Percentiles rank a stretch among this genome's conserved stretches.
These are phyloP conservation scores for Suillus variegatus DNA, from an alignment of 768 basidiomycete species.

Conservation along the genomic window DNA sequence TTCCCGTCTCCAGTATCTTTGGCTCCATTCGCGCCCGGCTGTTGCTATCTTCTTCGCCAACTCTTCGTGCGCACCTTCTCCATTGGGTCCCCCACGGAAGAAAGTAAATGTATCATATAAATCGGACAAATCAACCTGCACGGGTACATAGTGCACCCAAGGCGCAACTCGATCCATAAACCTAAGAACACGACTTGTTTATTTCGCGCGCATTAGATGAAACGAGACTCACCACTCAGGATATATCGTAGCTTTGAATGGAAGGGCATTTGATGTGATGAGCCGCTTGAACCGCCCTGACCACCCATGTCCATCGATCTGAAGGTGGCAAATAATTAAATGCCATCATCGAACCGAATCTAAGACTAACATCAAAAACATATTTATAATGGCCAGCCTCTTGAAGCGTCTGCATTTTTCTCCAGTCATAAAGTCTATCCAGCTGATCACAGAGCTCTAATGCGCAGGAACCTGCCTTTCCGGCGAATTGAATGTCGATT, in stretches of 20 bases:
- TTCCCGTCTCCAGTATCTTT: slow-evolving; percentile 57
- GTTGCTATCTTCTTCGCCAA: slow-evolving; percentile 57
- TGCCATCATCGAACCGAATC: not conserved
- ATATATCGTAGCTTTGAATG: slow-evolving; percentile 73
- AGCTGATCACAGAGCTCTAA: slow-evolving; percentile 45
- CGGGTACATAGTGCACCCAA: slow-evolving; percentile 77
- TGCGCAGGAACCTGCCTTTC: slow-evolving; percentile 16
- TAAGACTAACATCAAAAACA: slow-evolving; percentile 51
- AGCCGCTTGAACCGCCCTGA: slow-evolving; percentile 69
- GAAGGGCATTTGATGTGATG: slow-evolving; percentile 58
- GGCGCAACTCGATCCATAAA: slow-evolving; percentile 58
- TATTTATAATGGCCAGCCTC: slow-evolving; percentile 64
- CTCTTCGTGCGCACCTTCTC: slow-evolving; percentile 60
- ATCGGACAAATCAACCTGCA: slow-evolving; percentile 65
- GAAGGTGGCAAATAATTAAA: not conserved
- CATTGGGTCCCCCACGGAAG: slow-evolving; percentile 64
- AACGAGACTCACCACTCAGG: slow-evolving; percentile 60
- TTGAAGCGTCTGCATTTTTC: slow-evolving; percentile 39
- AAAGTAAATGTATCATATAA: slow-evolving; percentile 72
- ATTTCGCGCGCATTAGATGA: not conserved
- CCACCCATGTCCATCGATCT: slow-evolving; percentile 71
- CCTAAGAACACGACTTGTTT: slow-evolving; percentile 33
- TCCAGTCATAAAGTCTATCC: slow-evolving; percentile 50
- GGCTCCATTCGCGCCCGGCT: slow-evolving; percentile 59
- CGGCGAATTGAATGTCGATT: slow-evolving; percentile 63